Conservation (phyloP, 1,139 yeast genomes). For the Saccharomyces hybrid region DNA sequence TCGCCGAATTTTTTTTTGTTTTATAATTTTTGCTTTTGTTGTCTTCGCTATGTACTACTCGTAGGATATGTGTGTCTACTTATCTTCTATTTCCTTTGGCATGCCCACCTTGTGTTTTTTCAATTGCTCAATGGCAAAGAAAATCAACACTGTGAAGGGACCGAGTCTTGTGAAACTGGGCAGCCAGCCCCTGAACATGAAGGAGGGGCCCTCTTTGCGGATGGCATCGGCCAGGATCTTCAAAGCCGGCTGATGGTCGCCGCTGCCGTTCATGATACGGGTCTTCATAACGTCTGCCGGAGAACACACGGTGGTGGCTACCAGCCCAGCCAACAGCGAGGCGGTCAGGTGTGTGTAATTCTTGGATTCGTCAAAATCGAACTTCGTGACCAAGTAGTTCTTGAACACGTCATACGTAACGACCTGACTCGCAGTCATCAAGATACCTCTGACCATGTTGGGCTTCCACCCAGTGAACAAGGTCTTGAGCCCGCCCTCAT, state of each 20-base stretch:
- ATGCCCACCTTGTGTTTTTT: slow-evolving; percentile 52
- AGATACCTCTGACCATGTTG: slow-evolving; percentile 68
- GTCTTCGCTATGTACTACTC: too few relatives aligned
- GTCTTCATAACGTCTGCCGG: slow-evolving; percentile 91
- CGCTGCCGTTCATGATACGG: slow-evolving; percentile 68
- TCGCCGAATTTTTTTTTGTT: too few relatives aligned
- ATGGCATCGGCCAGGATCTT: slow-evolving; percentile 50
- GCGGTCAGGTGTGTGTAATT: slow-evolving; percentile 72
- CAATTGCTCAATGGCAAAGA: slow-evolving; percentile 71
- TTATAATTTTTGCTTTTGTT: too few relatives aligned
- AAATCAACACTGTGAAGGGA: slow-evolving; percentile 82
- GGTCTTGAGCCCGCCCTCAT: slow-evolving; percentile 51
- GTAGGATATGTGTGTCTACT: neutral
- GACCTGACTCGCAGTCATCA: slow-evolving; percentile 89
- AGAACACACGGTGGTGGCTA: slow-evolving; percentile 84
- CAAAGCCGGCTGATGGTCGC: slow-evolving; percentile 43
- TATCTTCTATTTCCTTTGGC: slow-evolving; percentile 20
- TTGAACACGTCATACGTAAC: slow-evolving; percentile 81
- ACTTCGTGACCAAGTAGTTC: slow-evolving; percentile 43
- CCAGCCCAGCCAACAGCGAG: slow-evolving; percentile 70
- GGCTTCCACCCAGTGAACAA: slow-evolving; percentile 72
- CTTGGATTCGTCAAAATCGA: slow-evolving; percentile 51
- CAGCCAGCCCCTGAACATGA: slow-evolving; percentile 86
- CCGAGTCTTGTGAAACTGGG: slow-evolving; percentile 83
- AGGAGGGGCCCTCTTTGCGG: slow-evolving; percentile 61